Evolutionary conservation across 257 asterid genomes (phyloP).

Genomic region (Solanum bulbocastanum): DNA sequence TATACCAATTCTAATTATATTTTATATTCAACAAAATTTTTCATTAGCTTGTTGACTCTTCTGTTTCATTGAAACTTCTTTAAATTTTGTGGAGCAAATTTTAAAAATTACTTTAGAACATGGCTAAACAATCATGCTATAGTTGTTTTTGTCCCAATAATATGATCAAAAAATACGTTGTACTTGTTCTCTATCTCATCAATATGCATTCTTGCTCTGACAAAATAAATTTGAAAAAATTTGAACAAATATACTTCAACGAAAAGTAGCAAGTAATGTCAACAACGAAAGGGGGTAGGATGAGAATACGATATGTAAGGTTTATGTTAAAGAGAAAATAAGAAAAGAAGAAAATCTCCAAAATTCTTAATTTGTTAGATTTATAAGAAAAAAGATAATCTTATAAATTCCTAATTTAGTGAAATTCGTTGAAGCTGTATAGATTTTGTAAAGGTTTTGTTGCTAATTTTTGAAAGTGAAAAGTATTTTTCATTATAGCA

Average conservation of each 20-base stretch:
- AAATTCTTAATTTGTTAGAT: too few species aligned
- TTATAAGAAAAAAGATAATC: background rate
- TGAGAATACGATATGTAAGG: background rate
- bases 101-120: background rate
- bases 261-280: background rate
- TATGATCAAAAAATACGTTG: too few species aligned
- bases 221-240: too few species aligned
- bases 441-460: background rate
- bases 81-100: too few species aligned
- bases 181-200: background rate
- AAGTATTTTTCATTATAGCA: background rate
- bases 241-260: too few species aligned
- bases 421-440: background rate
- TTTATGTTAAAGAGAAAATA: background rate
- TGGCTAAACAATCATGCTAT: background rate
- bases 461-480: background rate
- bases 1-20: too few species aligned
- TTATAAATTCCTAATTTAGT: background rate
- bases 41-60: too few species aligned
- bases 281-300: background rate
- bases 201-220: background rate
- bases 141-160: background rate
- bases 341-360: background rate
- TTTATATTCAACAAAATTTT: too few species aligned
- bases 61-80: too few species aligned